Evolutionary conservation across 1,284 basidiomycete genomes (phyloP).

Genomic region (Cryptococcus floricola): DNA sequence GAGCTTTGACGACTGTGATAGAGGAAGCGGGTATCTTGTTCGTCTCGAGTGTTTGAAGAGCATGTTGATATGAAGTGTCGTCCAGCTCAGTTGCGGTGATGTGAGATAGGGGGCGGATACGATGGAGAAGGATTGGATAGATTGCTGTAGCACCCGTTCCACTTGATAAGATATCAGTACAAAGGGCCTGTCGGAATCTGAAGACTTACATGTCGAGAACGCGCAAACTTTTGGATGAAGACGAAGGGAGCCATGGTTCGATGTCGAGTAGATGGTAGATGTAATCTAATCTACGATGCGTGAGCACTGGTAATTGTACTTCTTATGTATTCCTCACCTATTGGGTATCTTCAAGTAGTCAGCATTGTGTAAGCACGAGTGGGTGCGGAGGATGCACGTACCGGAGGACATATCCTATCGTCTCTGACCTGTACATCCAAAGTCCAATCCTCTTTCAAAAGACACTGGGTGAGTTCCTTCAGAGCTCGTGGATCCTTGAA

Average conservation of each 20-base stretch:
- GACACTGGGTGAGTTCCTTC: constrained; percentile 68
- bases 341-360: constrained; percentile 34
- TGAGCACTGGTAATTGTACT: neutral
- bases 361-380: neutral
- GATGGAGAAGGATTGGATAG: constrained; percentile 74
- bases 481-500: constrained; percentile 67
- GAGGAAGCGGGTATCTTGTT: constrained; percentile 55
- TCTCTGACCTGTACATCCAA: constrained; percentile 61
- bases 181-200: constrained; percentile 21
- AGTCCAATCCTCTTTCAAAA: constrained; percentile 70
- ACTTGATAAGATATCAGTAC: constrained; percentile 50
- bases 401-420: constrained; percentile 79
- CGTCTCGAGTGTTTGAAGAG: constrained; percentile 55
- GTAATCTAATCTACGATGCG: constrained; percentile 64
- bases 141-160: constrained; percentile 89
- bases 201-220: constrained; percentile 53
- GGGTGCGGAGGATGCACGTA: constrained; percentile 45
- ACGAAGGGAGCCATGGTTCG: constrained; percentile 16
- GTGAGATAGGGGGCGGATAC: constrained; percentile 55
- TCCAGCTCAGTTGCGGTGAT: constrained; percentile 76
- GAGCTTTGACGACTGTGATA: constrained; percentile 54
- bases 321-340: constrained; percentile 24
- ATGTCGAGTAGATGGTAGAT: constrained; percentile 68
- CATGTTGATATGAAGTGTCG: constrained; percentile 56
- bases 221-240: constrained; percentile 19